phyloP scores from a whole-genome alignment of 2,329 filamentous ascomycete species.

The Epichloe uncinata region DNA sequence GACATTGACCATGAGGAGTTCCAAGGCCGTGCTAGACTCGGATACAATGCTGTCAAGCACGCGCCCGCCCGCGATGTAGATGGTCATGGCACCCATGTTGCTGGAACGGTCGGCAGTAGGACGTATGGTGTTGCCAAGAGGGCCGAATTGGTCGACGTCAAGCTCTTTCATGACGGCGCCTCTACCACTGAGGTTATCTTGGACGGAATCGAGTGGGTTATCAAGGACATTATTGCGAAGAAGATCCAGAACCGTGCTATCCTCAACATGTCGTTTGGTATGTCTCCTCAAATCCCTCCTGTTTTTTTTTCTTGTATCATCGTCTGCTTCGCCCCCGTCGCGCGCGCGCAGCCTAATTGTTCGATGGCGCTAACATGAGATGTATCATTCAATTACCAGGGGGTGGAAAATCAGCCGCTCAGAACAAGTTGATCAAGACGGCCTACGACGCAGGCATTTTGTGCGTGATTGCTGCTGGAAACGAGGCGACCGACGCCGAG shows the following conservation, averaged over 20 bases:
- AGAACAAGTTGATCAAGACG: constrained; percentile 35
- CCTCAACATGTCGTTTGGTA: constrained; percentile 40
- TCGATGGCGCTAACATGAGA: neutral
- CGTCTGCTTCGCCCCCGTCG: too few species aligned
- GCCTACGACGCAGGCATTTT: constrained; percentile 34
- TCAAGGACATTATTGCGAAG: constrained; percentile 26
- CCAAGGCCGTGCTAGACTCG: constrained; percentile 26
- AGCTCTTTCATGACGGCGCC: constrained; percentile 24
- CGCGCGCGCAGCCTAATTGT: too few species aligned
- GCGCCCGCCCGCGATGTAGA: constrained; percentile 19
- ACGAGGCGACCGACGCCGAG: constrained; percentile 27
- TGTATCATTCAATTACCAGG: neutral
- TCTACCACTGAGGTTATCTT: constrained; percentile 12
- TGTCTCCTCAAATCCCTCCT: neutral
- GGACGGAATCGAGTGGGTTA: constrained; percentile 25
- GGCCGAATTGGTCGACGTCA: constrained; percentile 28
- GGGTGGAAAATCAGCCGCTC: constrained; percentile 15
- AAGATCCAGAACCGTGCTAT: constrained; percentile 30
- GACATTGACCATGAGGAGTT: constrained; percentile 31
- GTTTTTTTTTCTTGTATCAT: too few species aligned
- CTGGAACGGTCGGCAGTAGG: constrained; percentile 30
- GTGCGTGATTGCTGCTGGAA: constrained; percentile 42
- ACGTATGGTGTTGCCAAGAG: constrained; percentile 34
- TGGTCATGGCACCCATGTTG: constrained; percentile 35
- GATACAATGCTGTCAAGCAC: constrained; percentile 22